These are phyloP conservation scores for Scutellaria barbata DNA, from an alignment of 257 asterid species.

Conservation along the genomic window DNA sequence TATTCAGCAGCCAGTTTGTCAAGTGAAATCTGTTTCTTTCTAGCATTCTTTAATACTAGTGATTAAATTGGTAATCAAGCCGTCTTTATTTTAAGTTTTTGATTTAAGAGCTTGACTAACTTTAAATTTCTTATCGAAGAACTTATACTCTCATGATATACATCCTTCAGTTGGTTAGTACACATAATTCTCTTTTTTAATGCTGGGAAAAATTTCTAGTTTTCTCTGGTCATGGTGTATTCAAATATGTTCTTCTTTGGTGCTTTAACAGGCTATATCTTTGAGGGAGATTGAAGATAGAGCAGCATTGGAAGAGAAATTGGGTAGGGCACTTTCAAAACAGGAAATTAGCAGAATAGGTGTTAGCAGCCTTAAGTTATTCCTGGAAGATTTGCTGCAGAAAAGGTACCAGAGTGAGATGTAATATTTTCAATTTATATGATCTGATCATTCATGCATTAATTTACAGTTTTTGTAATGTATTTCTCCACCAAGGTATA, in stretches of 20 bases:
- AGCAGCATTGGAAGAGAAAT: conserved; percentile 85
- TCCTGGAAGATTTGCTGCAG: conserved; percentile 91
- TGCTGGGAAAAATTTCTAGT: not conserved
- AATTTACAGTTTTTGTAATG: conserved; percentile 39
- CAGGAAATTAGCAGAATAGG: conserved; percentile 92
- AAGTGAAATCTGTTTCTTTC: conserved; percentile 15
- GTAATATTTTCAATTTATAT: conserved; percentile 17
- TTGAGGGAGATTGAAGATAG: conserved; percentile 84
- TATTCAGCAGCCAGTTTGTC: conserved; percentile 1
- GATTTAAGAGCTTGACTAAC: not conserved
- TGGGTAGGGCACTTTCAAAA: conserved; percentile 84
- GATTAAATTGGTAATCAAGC: not conserved
- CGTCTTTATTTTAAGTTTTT: conserved; percentile 8
- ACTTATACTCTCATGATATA: not conserved
- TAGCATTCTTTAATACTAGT: conserved; percentile 15
- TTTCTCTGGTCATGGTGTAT: conserved; percentile 17
- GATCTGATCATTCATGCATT: conserved; percentile 24
- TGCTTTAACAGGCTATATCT: conserved; percentile 68
- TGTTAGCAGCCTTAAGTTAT: conserved; percentile 87
- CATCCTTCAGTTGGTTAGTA: conserved; percentile 16
- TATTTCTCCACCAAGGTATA: conserved; percentile 61
- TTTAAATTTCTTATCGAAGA: conserved; percentile 9
- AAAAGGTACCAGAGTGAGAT: conserved; percentile 55
- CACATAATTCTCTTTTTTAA: not conserved
- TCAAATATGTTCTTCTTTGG: conserved; percentile 24